These are phyloP conservation scores for Colletotrichum melonis DNA, from an alignment of 2,329 filamentous ascomycete genomes.

Conservation along the genomic window DNA sequence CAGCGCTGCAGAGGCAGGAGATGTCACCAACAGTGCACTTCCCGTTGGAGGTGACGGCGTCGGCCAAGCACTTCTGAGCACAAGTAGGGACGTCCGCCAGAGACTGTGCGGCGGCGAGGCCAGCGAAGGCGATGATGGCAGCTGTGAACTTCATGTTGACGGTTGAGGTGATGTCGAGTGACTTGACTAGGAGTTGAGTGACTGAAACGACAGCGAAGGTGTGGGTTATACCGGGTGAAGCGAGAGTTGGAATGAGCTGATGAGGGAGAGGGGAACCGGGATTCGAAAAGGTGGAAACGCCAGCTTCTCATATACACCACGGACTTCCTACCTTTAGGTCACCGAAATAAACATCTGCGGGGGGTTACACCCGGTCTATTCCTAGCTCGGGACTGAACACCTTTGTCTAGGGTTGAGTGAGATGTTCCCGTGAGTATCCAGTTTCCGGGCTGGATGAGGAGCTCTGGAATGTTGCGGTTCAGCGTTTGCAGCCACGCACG, in stretches of 20 bases:
- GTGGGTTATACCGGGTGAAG: neutral
- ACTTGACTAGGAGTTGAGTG: neutral
- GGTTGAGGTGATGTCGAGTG: neutral
- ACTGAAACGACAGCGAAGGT: neutral
- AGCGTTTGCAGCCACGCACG: constrained; percentile 24
- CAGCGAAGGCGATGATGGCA: constrained; percentile 26
- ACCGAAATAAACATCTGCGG: neutral
- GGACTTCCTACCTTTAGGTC: neutral
- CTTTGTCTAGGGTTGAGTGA: neutral
- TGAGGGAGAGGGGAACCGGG: neutral
- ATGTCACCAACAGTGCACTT: constrained; percentile 1
- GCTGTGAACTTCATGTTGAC: constrained; percentile 34
- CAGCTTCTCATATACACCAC: constrained; percentile 16
- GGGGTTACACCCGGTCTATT: neutral
- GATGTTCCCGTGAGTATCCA: constrained; percentile 17
- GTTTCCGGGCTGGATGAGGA: too few relatives aligned
- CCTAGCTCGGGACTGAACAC: neutral
- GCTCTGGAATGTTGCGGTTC: constrained; percentile 21
- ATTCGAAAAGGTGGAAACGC: neutral
- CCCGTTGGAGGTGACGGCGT: constrained; percentile 8
- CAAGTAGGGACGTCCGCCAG: constrained; percentile 18
- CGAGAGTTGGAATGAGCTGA: constrained; percentile 17
- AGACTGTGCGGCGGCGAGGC: constrained; percentile 31
- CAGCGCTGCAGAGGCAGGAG: constrained; percentile 16
- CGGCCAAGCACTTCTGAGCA: constrained; percentile 16